Evolutionary conservation across 78 protist species (phyloP).

Genomic region (Planoprotostelium fungivorum): DNA sequence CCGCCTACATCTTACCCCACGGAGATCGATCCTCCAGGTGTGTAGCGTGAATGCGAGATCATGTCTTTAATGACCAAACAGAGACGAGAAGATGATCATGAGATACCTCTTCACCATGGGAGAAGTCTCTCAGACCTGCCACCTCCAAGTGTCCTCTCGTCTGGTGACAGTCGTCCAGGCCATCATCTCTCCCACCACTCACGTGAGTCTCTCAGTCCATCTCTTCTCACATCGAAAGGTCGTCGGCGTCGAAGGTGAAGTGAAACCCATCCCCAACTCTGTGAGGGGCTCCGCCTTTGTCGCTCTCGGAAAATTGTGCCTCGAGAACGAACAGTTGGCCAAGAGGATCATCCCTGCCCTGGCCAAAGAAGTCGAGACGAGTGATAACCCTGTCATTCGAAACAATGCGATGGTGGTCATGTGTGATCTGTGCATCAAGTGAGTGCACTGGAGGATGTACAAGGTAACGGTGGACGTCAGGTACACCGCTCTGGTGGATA

Average conservation of each 20-base stretch:
- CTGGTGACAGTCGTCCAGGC: conserved; percentile 47
- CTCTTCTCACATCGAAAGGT: neutral
- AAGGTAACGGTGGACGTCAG: conserved; percentile 2
- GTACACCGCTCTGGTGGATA: conserved; percentile 63
- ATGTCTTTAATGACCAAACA: neutral
- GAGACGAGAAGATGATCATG: neutral
- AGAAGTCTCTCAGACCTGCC: conserved; percentile 40
- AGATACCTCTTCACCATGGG: conserved; percentile 51
- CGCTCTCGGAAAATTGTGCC: conserved; percentile 69
- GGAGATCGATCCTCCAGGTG: too few species aligned
- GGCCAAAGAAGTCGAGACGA: conserved; percentile 60
- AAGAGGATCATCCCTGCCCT: conserved; percentile 57
- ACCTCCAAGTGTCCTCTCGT: conserved; percentile 8
- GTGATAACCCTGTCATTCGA: conserved; percentile 50
- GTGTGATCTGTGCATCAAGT: conserved; percentile 71
- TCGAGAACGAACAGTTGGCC: conserved; percentile 49
- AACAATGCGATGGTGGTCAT: conserved; percentile 74
- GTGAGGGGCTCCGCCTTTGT: conserved; percentile 68
- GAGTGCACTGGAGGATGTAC: neutral
- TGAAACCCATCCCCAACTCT: too few species aligned
- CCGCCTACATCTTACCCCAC: conserved; percentile 12
- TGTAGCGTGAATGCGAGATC: neutral
- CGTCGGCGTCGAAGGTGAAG: too few species aligned
- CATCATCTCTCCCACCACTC: conserved; percentile 33
- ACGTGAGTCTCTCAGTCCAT: too few species aligned